Evolutionary conservation across 2,329 filamentous ascomycete species (phyloP), one percentile per base, ranked within the genome.

Genomic region (Xylaria sp.): DNA sequence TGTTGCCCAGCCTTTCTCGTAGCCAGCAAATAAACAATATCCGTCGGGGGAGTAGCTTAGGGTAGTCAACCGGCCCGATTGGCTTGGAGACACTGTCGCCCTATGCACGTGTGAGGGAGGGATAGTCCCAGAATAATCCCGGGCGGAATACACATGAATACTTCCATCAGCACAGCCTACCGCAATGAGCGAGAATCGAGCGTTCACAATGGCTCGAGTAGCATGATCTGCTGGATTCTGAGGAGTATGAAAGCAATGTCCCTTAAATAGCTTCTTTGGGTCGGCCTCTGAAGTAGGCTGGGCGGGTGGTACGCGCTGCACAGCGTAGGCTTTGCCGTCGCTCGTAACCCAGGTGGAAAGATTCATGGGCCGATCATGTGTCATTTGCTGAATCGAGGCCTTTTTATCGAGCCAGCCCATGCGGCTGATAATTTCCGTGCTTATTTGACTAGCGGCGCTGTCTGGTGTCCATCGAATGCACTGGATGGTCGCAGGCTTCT

Each of bases 391-490:
- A 61, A 98, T 88, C 1, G 86, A 88, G 1, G 87, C 85, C 79
- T 92, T 95, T 79, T 93, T 94, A 61, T 90, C 89, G 24, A 98
- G 81, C 91, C 94, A 97, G 56, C 88, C 82, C 89, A 98, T 97
- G 62, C 92, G 91, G 75, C 90, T 94, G 69, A 98, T 83, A 7
- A 98, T 85, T 80, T 98, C 94, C 0, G 96, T 98, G 73, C 89
- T 94, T 2, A 94, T 98, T 80, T 98, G 95, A 69, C 88, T 91
- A 21, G 93, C 92, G 39, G 86, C 88, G 72, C 86, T 91, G 78
- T 97, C 94, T 1, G 94, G 92, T 0, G 91, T 92, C 96, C 96
- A 99, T 67, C 92, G 89, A 74, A 99, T 98, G 81, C 94, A 98
- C 80, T 99, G 96, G 17, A 98, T 89, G n/a, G 96, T 95, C 0